Base-by-base conservation (phyloP, 805 yeast species). In the Starmerella scarabaei region DNA sequence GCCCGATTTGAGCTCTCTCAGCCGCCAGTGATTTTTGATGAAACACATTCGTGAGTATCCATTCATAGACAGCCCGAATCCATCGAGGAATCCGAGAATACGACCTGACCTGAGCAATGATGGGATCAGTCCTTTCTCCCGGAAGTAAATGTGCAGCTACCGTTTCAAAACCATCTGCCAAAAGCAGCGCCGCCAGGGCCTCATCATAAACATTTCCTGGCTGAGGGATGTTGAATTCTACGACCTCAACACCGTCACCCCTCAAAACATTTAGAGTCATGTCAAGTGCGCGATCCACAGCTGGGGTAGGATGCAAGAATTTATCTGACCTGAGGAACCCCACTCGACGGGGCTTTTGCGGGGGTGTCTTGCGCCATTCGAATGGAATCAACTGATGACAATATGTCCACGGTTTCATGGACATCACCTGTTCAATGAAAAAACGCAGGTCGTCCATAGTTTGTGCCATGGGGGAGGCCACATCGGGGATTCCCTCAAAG, bases 201-300 rank as follows among this genome's bases (percentile, higher is more conserved):
- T 76, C 67, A 5, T 79, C 77, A 44, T 68, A 69, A 21, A 79
- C 79, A 49, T 71, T 67, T 36, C 71, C 56, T 3, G 73, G 72
- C 41, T 65, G 68, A 29, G 80, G 72, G 7, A 68, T 61, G 5
- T 51, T 55, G 60, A 68, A 68, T 18, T 60, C 65, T 12, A 66
- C 62, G 17, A 68, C 60, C 40, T 64, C 68, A 44, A 67, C 71
- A 38, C 75, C 75, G 35, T 56, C 60, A 36, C 56, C 59, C 40
- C 53, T 43, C 33, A 64, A 53, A 20, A 66, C 62, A 6, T 59
- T 68, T 9, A 58, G 59, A 9, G 62, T 57, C 35, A 55, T 43
- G 27, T 63, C 41, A 16, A 63, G 53, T 6, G 67, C 68, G n/a
- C 68, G 58, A 15, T 56, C 56, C 34, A 65, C 64, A 31, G 61